phyloP scores from a whole-genome alignment of 2,329 filamentous ascomycete species.

The Rachicladosporium sp. region DNA sequence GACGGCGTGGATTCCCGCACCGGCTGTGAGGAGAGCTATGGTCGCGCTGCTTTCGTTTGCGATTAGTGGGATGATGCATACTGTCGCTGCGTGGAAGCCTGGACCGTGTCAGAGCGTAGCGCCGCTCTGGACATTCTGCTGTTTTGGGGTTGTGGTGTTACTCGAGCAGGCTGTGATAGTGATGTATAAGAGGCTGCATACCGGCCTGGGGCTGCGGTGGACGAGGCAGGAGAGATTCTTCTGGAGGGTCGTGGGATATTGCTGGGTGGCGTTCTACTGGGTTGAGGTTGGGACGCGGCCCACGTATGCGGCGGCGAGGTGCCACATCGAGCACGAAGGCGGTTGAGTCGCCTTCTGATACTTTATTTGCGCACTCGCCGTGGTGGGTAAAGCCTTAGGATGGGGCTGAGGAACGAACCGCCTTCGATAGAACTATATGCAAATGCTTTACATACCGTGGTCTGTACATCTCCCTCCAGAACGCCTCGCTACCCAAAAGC shows the following conservation, averaged over 20 bases:
- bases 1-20: background rate
- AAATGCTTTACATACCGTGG: too few species aligned
- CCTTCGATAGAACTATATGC: too few species aligned
- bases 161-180: constrained; percentile 1
- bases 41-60: constrained; percentile 3
- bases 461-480: too few species aligned
- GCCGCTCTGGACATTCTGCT: background rate
- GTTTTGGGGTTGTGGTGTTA: constrained; percentile 1
- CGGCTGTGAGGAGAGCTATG: background rate
- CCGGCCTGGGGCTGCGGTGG: constrained; percentile 1
- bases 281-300: too few species aligned
- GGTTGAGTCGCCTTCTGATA: too few species aligned
- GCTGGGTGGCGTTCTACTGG: constrained; percentile 1
- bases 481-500: too few species aligned
- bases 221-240: constrained; percentile 1
- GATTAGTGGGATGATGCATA: constrained; percentile 4
- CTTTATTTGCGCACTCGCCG: too few species aligned
- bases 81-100: constrained; percentile 1
- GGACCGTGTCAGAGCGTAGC: background rate
- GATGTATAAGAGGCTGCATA: background rate
- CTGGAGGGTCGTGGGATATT: constrained; percentile 1
- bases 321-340: too few species aligned
- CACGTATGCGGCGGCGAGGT: too few species aligned
- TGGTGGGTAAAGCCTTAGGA: too few species aligned
- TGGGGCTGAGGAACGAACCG: too few species aligned